phyloP scores from a whole-genome alignment of 169 alveolate species.

The Fabrea salina region DNA sequence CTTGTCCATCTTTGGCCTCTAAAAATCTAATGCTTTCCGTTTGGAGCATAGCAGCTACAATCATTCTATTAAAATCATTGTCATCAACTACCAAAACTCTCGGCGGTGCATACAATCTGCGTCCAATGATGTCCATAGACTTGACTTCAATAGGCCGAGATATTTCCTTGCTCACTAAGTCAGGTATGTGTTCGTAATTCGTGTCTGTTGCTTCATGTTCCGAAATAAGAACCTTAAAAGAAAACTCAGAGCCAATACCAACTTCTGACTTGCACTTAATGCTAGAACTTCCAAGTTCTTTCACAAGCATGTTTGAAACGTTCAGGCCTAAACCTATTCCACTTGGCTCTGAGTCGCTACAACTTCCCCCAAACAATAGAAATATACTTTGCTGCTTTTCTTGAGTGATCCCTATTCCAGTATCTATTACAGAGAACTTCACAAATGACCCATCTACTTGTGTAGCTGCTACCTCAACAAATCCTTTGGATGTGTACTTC shows the following conservation, averaged over 20 bases:
- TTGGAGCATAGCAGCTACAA: background rate
- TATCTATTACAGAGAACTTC: background rate
- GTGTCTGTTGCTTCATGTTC: background rate
- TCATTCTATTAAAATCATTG: background rate
- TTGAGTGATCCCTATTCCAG: conserved; percentile 22
- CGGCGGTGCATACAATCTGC: too few relatives aligned
- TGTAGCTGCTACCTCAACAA: too few relatives aligned
- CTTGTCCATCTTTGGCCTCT: conserved; percentile 6
- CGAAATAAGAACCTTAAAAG: background rate
- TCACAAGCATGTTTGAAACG: conserved; percentile 3
- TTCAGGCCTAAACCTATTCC: conserved; percentile 17
- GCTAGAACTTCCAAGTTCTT: conserved; percentile 12
- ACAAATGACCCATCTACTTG: too few relatives aligned
- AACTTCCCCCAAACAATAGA: too few relatives aligned
- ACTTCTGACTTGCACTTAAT: background rate
- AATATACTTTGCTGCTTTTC: too few relatives aligned
- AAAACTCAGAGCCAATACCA: conserved; percentile 23
- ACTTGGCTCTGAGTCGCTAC: too few relatives aligned
- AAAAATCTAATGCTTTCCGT: background rate
- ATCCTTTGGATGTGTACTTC: conserved; percentile 9
- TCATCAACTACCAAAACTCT: conserved; percentile 25
- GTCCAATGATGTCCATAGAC: too few relatives aligned
- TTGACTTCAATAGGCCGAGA: too few relatives aligned
- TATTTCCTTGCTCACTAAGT: too few relatives aligned
- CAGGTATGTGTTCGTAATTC: too few relatives aligned